Percentiles rank a stretch among this genome's conserved stretches.
Conservation (phyloP, 768 basidiomycete species). For the Phylloporus arenicola region DNA sequence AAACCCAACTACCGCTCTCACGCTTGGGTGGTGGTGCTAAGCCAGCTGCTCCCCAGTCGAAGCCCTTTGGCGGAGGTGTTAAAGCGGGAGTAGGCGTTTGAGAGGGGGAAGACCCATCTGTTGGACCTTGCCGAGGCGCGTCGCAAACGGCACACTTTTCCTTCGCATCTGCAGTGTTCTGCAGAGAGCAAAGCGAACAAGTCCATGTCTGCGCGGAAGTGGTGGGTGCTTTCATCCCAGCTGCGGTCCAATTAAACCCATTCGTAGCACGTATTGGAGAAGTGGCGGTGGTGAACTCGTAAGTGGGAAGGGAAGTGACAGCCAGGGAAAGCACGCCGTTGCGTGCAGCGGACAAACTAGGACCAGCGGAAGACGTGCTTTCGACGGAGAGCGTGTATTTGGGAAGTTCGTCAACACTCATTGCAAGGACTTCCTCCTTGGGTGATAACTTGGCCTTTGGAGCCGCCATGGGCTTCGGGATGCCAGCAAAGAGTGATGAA, state of each 20-base stretch:
- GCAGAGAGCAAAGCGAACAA: slow-evolving; percentile 48
- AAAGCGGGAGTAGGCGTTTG: not conserved
- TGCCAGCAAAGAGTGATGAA: slow-evolving; percentile 14
- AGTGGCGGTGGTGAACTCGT: slow-evolving; percentile 27
- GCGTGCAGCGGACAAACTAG: slow-evolving; percentile 21
- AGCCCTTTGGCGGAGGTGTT: slow-evolving; percentile 14
- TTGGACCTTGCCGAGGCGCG: slow-evolving; percentile 26
- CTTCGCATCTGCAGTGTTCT: slow-evolving; percentile 33
- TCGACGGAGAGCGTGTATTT: slow-evolving; percentile 27
- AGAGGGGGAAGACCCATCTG: slow-evolving; percentile 12
- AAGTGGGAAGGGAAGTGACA: slow-evolving; percentile 42
- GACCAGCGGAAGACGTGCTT: slow-evolving; percentile 12
- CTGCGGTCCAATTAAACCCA: slow-evolving; percentile 58
- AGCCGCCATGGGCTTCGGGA: slow-evolving; percentile 2
- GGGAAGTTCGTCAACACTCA: slow-evolving; percentile 32
- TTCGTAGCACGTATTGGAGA: slow-evolving; percentile 23
- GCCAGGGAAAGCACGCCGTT: slow-evolving; percentile 38
- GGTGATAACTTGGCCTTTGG: slow-evolving; percentile 22
- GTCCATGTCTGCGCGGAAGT: slow-evolving; percentile 40
- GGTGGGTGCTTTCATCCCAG: slow-evolving; percentile 48
- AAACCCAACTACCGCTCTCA: slow-evolving; percentile 34
- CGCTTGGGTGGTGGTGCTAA: slow-evolving; percentile 24
- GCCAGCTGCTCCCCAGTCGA: slow-evolving; percentile 39
- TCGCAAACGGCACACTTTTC: slow-evolving; percentile 47
- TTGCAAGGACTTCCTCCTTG: slow-evolving; percentile 24